phyloP scores from a whole-genome alignment of 495 filamentous ascomycete genomes.

The Venustampulla echinocandica region DNA sequence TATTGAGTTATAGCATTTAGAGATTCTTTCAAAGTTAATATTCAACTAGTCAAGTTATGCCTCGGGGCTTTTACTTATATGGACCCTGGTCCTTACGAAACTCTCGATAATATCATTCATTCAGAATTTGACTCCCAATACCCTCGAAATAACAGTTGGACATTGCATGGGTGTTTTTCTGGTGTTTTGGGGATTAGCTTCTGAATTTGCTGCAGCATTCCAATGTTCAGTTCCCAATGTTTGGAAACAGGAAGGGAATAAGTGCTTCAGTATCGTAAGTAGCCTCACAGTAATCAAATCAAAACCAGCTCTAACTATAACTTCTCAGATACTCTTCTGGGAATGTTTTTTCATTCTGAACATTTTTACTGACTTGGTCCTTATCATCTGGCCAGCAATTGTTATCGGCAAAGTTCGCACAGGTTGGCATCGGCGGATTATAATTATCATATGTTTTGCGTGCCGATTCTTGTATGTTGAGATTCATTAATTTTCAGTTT shows the following conservation, averaged over 20 bases:
- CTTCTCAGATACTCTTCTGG: neutral
- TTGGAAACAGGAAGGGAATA: neutral
- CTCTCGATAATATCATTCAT: neutral
- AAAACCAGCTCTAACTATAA: neutral
- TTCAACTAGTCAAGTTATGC: neutral
- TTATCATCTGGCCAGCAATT: neutral
- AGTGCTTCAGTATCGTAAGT: neutral
- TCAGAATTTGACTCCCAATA: neutral
- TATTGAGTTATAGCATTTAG: neutral
- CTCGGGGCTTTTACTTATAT: neutral
- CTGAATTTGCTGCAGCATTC: neutral
- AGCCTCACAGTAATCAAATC: neutral
- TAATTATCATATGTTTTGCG: neutral
- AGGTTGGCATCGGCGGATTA: neutral
- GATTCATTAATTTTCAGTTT: neutral
- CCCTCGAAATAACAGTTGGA: neutral
- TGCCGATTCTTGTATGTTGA: neutral
- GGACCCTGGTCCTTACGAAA: neutral
- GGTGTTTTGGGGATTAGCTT: neutral
- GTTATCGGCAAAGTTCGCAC: neutral
- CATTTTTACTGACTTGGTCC: neutral
- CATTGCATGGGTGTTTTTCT: neutral
- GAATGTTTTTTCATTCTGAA: neutral
- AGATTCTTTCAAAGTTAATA: neutral
- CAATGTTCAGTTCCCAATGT: neutral